Percentiles rank a stretch among this genome's conserved stretches.
phyloP scores from a whole-genome alignment of 2,329 filamentous ascomycete species.

The Diplocarpon rosae region DNA sequence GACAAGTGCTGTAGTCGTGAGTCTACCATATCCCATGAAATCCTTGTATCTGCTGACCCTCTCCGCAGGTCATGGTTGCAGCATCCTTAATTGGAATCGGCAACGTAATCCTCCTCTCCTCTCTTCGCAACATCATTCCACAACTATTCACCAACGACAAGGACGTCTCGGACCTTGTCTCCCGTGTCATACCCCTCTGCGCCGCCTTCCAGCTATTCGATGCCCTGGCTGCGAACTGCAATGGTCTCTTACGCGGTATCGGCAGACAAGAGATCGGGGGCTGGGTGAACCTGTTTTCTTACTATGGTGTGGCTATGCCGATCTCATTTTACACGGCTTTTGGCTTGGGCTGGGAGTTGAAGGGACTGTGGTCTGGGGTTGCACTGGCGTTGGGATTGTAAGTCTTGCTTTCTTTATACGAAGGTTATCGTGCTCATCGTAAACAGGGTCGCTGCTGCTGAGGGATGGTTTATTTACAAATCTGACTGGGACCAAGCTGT shows the following conservation, averaged over 20 bases:
- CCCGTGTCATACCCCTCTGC: slow-evolving; percentile 64
- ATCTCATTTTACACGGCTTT: slow-evolving; percentile 73
- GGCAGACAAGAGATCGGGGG: slow-evolving; percentile 85
- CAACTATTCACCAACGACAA: slow-evolving; percentile 65
- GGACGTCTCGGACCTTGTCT: slow-evolving; percentile 58
- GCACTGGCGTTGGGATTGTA: slow-evolving; percentile 44
- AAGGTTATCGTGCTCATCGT: slow-evolving; percentile 42
- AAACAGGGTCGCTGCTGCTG: slow-evolving; percentile 43
- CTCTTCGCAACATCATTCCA: slow-evolving; percentile 63
- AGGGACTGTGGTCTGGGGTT: slow-evolving; percentile 73
- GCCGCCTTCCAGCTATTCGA: slow-evolving; percentile 89
- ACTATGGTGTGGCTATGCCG: slow-evolving; percentile 79
- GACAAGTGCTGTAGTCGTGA: slow-evolving; percentile 60
- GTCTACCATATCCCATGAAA: slow-evolving; percentile 4
- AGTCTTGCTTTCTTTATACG: slow-evolving; percentile 5
- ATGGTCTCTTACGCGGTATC: slow-evolving; percentile 76
- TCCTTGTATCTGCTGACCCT: slow-evolving; percentile 8
- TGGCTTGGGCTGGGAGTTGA: slow-evolving; percentile 62
- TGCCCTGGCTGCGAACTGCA: slow-evolving; percentile 64
- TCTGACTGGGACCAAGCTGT: slow-evolving; percentile 50
- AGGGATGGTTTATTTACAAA: slow-evolving; percentile 43
- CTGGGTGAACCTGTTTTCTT: slow-evolving; percentile 75
- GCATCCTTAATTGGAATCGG: slow-evolving; percentile 64
- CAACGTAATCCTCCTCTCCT: slow-evolving; percentile 61
- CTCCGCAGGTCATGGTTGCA: slow-evolving; percentile 43